Base-by-base conservation (phyloP, 192 early-diverging fungal genomes). In the Coemansia sp. region DNA sequence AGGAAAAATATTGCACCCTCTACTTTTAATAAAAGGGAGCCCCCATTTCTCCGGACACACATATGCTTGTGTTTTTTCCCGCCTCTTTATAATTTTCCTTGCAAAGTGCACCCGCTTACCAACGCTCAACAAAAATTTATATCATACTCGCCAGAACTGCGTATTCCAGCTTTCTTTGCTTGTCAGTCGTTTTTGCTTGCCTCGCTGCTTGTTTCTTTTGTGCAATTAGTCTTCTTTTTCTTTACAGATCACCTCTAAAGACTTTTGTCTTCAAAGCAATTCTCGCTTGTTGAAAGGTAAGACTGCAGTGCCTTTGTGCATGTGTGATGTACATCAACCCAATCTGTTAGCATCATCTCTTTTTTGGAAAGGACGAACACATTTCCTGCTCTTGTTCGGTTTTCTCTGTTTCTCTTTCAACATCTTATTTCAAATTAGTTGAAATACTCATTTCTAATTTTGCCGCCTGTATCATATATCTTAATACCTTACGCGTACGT, bases 21-120 rank as follows among this genome's bases (percentile, higher is more conserved):
- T 38, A 10, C 30, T 59, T 59, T 59, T 59, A 36, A 34, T 59
- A 36, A 59, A 59, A 59, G 35, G 35, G 57, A 38, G 35, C 57
- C 35, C 57, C 35, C 57, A 36, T 38, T 59, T 59, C 57, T 59
- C 57, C 57, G 20, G 57, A 39, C 24, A 38, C 5, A 38, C 14
- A 8, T 59, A 35, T 4, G 57, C 34, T 38, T 59, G 7, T 59
- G 57, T 12, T 34, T 15, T 38, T 59, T 59, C n/a, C 14, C 57
- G 35, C 57, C 36, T 59, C 57, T 38, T 59, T 59, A 59, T 9
- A 59, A 26, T 59, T 16, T 18, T 36, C 21, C 9, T 53, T 53
- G 6, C 24, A 53, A 15, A 53, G 44, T 16, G 16, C 51, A 53
- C 9, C 9, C 51, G 16, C 10, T 12, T 16, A 53, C 23, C 7